A percentile compares a stretch with the other conserved stretches of the same genome.
These are phyloP conservation scores for Furcasterigmium sp. DNA, from an alignment of 2,329 filamentous ascomycete genomes.

Conservation along the genomic window DNA sequence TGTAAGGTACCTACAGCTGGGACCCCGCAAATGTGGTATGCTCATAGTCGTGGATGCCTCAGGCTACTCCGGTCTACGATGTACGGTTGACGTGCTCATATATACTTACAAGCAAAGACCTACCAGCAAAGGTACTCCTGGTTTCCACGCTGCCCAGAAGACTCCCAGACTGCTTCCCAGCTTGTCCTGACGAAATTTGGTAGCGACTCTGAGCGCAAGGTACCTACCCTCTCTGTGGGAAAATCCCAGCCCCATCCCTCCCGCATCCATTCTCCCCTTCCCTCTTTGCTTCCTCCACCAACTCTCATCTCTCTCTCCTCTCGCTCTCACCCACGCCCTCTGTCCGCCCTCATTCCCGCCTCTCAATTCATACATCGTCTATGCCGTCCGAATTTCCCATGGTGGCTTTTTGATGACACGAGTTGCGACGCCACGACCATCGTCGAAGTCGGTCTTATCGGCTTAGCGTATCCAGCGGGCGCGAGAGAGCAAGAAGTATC, in stretches of 20 bases:
- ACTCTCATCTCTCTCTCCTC: constrained; percentile 7
- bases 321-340: constrained; percentile 8
- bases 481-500: background rate
- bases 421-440: constrained; percentile 9
- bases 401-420: constrained; percentile 12
- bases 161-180: constrained; percentile 8
- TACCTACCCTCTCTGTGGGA: constrained; percentile 7
- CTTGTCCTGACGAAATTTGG: constrained; percentile 12
- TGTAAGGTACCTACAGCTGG: no score
- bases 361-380: constrained; percentile 9
- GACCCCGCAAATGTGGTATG: background rate
- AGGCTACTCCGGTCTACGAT: constrained; percentile 10
- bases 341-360: constrained; percentile 3
- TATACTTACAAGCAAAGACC: constrained; percentile 6
- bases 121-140: no score
- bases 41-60: constrained; percentile 5
- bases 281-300: constrained; percentile 8
- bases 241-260: constrained; percentile 18
- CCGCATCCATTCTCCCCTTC: constrained; percentile 12
- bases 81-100: constrained; percentile 9
- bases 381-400: constrained; percentile 5
- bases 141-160: no score
- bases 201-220: background rate
- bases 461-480: constrained; percentile 9
- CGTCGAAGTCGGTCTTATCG: constrained; percentile 9